Base-by-base conservation (phyloP, 2,329 filamentous ascomycete genomes). In the Lecanosticta acicola region DNA sequence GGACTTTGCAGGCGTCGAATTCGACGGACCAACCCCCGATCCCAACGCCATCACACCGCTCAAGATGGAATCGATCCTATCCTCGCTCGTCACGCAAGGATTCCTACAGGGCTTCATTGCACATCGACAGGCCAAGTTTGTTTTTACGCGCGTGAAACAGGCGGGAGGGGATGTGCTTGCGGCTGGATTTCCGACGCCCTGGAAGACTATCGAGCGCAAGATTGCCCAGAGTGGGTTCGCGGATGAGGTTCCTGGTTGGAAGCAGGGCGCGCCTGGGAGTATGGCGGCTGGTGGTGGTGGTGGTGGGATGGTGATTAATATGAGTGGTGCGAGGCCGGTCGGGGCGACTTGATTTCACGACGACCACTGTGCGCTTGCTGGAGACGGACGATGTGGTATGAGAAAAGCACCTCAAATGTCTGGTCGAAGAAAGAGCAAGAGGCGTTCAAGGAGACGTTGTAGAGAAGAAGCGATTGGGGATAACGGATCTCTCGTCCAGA, bases 21-120 rank as follows among this genome's bases (percentile, higher is more conserved):
- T 38, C 16, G 50, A 49, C 8, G 32, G 41, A 7, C 34, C 39
- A 9, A 29, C 34, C 3, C 14, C 18, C 4, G 34, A 45, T 59
- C 40, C 58, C 73, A 94, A 3, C 66, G 76, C 10, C 79, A 88
- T 59, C 3, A 48, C 44, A n/a, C 24, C 24, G 7, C 5, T 29
- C 7, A 29, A 29, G 24, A 50, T 62, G 18, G 88, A 95, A 67
- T 81, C 81, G 36, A 81, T 87, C 39, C 76, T 94, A 10, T 80
- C 85, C 0, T 83, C 83, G 9, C 76, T 96, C 10, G 78, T 94
- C 16, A 80, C 85, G 40, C 87, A 94, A 66, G 87, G 85, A 0
- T 71, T 95, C 18, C 74, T 96, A 62, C 81, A 84, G 55, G 91
- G 90, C 1, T 96, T 90, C 60, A 77, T 96, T 20, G 86, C 85